phyloP scores from a whole-genome alignment of 306 rosid genomes.

The Albizia julibrissin region DNA sequence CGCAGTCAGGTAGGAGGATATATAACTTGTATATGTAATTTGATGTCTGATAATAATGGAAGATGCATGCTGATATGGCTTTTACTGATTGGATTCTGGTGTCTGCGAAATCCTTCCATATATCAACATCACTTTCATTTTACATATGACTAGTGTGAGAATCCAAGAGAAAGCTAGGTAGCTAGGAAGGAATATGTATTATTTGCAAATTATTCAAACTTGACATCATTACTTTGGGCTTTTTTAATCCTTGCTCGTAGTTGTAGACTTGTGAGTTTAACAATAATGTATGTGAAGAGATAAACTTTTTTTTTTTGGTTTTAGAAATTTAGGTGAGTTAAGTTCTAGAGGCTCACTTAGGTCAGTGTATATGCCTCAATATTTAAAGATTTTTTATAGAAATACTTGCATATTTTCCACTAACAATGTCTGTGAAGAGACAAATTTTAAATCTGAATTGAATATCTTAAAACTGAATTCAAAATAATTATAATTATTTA shows the following conservation, averaged over 20 bases:
- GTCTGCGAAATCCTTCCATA: not conserved
- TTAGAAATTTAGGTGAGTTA: no score
- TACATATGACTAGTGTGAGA: not conserved
- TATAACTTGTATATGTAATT: slow-evolving; percentile 20
- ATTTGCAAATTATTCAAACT: not conserved
- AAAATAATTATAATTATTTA: not conserved
- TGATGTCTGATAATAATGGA: slow-evolving; percentile 10
- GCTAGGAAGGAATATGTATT: not conserved
- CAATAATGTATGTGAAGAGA: not conserved
- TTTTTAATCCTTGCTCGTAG: not conserved
- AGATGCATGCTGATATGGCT: slow-evolving; percentile 7
- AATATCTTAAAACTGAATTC: not conserved
- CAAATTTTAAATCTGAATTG: not conserved
- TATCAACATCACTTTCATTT: not conserved
- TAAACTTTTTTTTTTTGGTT: no score
- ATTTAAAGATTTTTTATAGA: no score
- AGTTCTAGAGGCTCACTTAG: no score
- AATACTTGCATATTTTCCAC: no score
- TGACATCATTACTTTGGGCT: not conserved
- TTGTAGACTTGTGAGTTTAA: not conserved
- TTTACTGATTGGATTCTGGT: slow-evolving; percentile 7
- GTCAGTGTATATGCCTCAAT: no score
- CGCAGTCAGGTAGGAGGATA: slow-evolving; percentile 33
- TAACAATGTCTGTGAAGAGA: not conserved
- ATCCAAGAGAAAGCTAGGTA: not conserved